Base-by-base conservation (phyloP, 2,329 filamentous ascomycete genomes). In the Colletotrichum karsti region DNA sequence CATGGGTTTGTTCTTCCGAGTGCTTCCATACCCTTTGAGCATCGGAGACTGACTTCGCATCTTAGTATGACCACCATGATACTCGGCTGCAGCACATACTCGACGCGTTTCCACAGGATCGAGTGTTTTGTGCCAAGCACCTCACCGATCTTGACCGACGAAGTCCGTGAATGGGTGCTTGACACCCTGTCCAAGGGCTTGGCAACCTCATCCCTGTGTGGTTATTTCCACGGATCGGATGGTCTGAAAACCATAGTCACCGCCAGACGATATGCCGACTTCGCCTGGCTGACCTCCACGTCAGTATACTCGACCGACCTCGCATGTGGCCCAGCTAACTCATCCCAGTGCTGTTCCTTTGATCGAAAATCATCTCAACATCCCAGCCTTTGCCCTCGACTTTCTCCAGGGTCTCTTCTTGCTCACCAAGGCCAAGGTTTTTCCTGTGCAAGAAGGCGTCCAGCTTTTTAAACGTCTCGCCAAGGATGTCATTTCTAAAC, bases 281-380 rank as follows among this genome's bases (percentile, higher is more conserved):
- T 66, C n/a, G 57, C 18, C 13, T 66, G 63, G 63, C 37, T 66
- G 13, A 46, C 28, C 1, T 54, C 63, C 9, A 26, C 10, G 63
- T 66, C 39, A 10, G 57, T 24, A 12, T 24, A 9, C 12, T 9
- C 18, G 1, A 24, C 22, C 18, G 2, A 8, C 13, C 3, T n/a
- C 28, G 4, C 5, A 18, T 1, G 3, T 5, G 5, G 46, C 46
- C 22, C 13, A n/a, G 33, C 35, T 13, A 26, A 44, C 20, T 18
- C 9, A 7, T 8, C 15, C 1, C 24, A 66, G 57, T 7, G 24
- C 26, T 5, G 24, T 62, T n/a, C 63, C 57, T 10, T 33, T 66
- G 13, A 22, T 66, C 4, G 37, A 66, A 30, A 18, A 48, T 7
- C 48, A 48, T 10, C 39, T 62, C 24, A 30, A 6, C 1, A 15